These are phyloP conservation scores for Alternaria viburni DNA, from an alignment of 2,329 filamentous ascomycete species.

Conservation along the genomic window DNA sequence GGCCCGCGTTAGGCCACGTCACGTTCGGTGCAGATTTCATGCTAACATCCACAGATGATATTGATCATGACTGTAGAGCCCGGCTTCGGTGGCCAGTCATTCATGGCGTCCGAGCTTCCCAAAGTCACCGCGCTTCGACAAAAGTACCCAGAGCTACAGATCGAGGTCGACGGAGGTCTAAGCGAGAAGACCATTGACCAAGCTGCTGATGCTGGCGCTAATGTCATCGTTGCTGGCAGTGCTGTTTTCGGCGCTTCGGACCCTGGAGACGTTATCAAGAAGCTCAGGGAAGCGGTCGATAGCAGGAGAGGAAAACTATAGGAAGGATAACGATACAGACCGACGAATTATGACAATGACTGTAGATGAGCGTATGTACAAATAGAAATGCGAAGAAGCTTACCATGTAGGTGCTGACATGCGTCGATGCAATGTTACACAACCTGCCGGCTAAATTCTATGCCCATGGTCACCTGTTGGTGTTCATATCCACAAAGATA, in stretches of 20 bases:
- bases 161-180: constrained; percentile 94
- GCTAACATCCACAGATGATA: constrained; percentile 74
- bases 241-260: constrained; percentile 94
- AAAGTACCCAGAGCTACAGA: constrained; percentile 90
- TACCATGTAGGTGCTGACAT: constrained; percentile 11
- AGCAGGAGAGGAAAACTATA: constrained; percentile 54
- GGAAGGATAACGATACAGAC: not conserved
- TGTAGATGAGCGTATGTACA: not conserved
- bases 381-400: not conserved
- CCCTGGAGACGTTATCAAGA: constrained; percentile 83
- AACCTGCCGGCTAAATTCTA: constrained; percentile 3
- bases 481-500: not conserved
- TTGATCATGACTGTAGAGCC: constrained; percentile 98
- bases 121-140: constrained; percentile 86
- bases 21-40: not conserved
- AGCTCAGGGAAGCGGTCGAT: constrained; percentile 80
- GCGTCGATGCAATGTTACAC: constrained; percentile 11
- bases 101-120: constrained; percentile 94
- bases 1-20: constrained; percentile 5
- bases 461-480: not conserved
- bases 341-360: not conserved
- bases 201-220: constrained; percentile 92
- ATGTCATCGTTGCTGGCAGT: constrained; percentile 96
- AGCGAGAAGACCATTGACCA: constrained; percentile 89
- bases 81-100: constrained; percentile 97